Evolutionary conservation across 345 rosid species (phyloP).

Genomic region (Chamaenerion angustifolium): DNA sequence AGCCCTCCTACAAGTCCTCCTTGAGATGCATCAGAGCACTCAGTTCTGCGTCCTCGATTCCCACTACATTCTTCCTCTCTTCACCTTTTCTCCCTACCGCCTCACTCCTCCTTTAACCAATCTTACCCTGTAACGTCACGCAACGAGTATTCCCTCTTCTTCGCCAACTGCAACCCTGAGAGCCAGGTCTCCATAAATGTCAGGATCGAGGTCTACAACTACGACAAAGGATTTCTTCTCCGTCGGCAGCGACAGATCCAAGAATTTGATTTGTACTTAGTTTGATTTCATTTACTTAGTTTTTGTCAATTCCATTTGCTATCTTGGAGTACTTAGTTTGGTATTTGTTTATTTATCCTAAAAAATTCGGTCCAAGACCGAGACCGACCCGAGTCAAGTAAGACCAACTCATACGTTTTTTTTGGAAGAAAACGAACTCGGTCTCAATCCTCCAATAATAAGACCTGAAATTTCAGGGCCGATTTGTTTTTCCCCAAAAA

Average conservation of each 20-base stretch:
- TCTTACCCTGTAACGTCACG: slow-evolving; percentile 58
- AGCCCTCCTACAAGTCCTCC: slow-evolving; percentile 63
- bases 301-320: too few species aligned
- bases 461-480: too few species aligned
- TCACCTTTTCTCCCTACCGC: slow-evolving; percentile 83
- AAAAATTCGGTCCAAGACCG: too few species aligned
- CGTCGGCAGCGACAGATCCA: slow-evolving; percentile 66
- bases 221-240: slow-evolving; percentile 57
- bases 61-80: slow-evolving; percentile 34
- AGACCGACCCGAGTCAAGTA: too few species aligned
- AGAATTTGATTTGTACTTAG: too few species aligned
- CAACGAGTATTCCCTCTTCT: slow-evolving; percentile 76
- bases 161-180: slow-evolving; percentile 79
- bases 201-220: slow-evolving; percentile 54
- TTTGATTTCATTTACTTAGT: too few species aligned
- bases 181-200: slow-evolving; percentile 74
- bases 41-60: slow-evolving; percentile 86
- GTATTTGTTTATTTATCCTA: too few species aligned
- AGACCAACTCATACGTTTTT: too few species aligned
- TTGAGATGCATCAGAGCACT: slow-evolving; percentile 68
- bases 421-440: too few species aligned
- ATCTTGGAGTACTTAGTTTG: too few species aligned
- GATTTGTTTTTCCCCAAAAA: too few species aligned
- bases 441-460: too few species aligned
- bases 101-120: slow-evolving; percentile 39